Conservation (phyloP, 129 eudicot genomes). For the Sambucus nigra region DNA sequence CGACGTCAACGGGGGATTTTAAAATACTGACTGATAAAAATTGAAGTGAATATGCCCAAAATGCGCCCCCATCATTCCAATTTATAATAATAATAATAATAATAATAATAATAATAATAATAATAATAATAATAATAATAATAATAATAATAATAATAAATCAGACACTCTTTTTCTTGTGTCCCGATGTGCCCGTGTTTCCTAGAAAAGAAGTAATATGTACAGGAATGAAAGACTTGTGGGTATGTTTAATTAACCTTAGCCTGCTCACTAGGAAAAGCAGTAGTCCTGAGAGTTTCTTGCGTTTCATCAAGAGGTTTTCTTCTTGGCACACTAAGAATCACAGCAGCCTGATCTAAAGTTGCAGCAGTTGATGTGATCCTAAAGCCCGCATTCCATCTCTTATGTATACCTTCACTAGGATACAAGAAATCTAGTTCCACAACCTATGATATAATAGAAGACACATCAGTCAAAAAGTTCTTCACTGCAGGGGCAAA, state of each 20-base stretch:
- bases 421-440: conserved; percentile 85
- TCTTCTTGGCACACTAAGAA: conserved; percentile 77
- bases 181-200: too few species aligned
- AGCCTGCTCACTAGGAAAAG: conserved; percentile 81
- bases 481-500: neutral
- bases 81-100: too few species aligned
- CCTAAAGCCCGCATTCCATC: conserved; percentile 85
- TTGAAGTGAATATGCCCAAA: too few species aligned
- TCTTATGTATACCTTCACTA: conserved; percentile 82
- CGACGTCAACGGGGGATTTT: too few species aligned
- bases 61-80: too few species aligned
- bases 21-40: too few species aligned
- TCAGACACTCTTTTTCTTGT: too few species aligned
- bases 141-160: too few species aligned
- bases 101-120: too few species aligned
- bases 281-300: conserved; percentile 74
- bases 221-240: too few species aligned
- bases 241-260: conserved; percentile 36
- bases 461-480: neutral
- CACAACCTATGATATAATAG: conserved; percentile 46
- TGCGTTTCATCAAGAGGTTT: conserved; percentile 65
- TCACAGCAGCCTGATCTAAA: conserved; percentile 64
- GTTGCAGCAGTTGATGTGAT: conserved; percentile 79
- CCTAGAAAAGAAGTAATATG: too few species aligned
- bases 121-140: too few species aligned